Conservation (phyloP, 2,329 filamentous ascomycete genomes). For the Acarospora socialis region DNA sequence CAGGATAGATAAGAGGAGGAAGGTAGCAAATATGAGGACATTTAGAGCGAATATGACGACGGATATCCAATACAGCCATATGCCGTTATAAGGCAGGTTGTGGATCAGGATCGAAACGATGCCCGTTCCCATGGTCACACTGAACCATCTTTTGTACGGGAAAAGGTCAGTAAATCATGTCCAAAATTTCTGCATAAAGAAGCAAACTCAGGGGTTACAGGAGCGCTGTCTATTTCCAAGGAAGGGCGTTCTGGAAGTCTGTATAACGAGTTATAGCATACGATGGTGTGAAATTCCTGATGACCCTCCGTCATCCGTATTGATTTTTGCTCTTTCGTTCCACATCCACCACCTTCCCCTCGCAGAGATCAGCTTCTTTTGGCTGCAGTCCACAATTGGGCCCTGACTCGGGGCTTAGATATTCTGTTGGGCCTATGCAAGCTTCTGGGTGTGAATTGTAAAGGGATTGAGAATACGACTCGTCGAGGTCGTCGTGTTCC, state of each 20-base stretch:
- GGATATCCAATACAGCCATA: conserved; percentile 27
- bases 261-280: conserved; percentile 9
- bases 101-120: conserved; percentile 27
- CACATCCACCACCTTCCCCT: no score
- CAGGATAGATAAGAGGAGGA: conserved; percentile 39
- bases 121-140: conserved; percentile 29
- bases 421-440: no score
- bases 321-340: conserved; percentile 9
- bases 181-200: neutral
- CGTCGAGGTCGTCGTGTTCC: no score
- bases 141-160: conserved; percentile 24
- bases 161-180: neutral
- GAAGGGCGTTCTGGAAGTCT: no score
- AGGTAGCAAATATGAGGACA: conserved; percentile 25
- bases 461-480: no score
- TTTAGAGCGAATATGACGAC: conserved; percentile 25
- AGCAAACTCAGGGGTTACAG: neutral
- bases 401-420: no score
- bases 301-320: conserved; percentile 14
- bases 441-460: no score
- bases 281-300: conserved; percentile 18
- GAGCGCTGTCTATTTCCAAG: neutral
- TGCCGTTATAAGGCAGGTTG: conserved; percentile 25
- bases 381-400: no score
- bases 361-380: no score